Percentiles rank a stretch among this genome's conserved stretches.
Evolutionary conservation across 345 rosid species (phyloP).

Genomic region (Aquilaria malaccensis): DNA sequence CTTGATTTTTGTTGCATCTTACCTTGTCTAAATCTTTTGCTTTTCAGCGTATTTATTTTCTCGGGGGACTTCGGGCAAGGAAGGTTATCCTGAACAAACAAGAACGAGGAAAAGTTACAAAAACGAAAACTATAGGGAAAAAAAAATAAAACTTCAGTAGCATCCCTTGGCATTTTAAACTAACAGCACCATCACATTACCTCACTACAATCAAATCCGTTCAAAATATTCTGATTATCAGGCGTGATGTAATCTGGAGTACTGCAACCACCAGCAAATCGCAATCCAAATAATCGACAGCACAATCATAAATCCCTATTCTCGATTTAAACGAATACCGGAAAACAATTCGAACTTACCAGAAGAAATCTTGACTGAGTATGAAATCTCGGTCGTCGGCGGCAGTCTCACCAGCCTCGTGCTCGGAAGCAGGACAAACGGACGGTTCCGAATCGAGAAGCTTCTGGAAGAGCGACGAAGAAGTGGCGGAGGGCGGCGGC

Average conservation of each 20-base stretch:
- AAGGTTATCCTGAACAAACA: constrained; percentile 47
- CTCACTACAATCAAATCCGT: constrained; percentile 54
- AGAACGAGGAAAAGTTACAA: neutral
- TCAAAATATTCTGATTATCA: constrained; percentile 58
- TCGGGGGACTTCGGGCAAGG: constrained; percentile 93
- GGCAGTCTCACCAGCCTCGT: constrained; percentile 25
- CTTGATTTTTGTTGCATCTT: constrained; percentile 11
- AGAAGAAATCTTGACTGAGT: constrained; percentile 95
- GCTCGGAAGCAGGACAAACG: constrained; percentile 17
- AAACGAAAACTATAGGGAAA: neutral
- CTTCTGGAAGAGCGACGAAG: constrained; percentile 32
- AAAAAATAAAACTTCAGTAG: neutral
- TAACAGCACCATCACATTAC: constrained; percentile 21
- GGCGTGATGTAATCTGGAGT: constrained; percentile 98
- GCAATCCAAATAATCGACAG: neutral
- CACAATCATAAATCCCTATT: neutral
- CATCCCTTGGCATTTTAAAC: neutral
- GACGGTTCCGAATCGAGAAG: constrained; percentile 37
- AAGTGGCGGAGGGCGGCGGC: constrained; percentile 26
- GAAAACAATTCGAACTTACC: constrained; percentile 29
- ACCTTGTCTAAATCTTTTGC: constrained; percentile 60
- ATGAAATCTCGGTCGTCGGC: constrained; percentile 61
- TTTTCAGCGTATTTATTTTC: constrained; percentile 50
- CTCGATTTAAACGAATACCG: neutral
- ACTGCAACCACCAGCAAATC: constrained; percentile 36